phyloP scores from a whole-genome alignment of 2,329 filamentous ascomycete genomes.

The Malbranchea cinnamomea region DNA sequence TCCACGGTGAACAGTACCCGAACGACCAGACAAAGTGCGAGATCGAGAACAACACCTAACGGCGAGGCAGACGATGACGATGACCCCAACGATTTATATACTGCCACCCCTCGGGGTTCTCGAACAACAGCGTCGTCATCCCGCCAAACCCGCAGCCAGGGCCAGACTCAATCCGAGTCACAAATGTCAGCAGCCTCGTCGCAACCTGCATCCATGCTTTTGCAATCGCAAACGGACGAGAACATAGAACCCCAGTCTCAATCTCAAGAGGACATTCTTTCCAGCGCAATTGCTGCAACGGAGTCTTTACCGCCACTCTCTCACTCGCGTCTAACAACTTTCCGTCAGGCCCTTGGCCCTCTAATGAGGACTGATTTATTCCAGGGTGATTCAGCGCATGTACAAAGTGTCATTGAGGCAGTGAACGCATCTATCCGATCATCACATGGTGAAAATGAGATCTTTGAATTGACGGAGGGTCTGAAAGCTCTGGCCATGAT shows the following conservation, averaged over 20 bases:
- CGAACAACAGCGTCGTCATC: constrained; percentile 16
- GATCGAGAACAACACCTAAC: constrained; percentile 25
- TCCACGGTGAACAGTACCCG: constrained; percentile 18
- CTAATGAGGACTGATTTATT: constrained; percentile 75
- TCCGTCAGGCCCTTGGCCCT: constrained; percentile 69
- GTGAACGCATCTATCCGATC: constrained; percentile 57
- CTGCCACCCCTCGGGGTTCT: constrained; percentile 32
- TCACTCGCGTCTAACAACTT: constrained; percentile 50
- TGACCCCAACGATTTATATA: constrained; percentile 40
- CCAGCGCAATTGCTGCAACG: constrained; percentile 15
- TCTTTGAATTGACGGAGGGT: constrained; percentile 59
- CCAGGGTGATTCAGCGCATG: constrained; percentile 58
- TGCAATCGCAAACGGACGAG: constrained; percentile 35
- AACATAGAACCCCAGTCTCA: constrained; percentile 20
- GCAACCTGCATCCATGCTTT: constrained; percentile 56
- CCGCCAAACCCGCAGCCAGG: constrained; percentile 24
- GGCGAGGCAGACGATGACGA: constrained; percentile 39
- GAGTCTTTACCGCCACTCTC: constrained; percentile 38
- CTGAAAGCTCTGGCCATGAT: constrained; percentile 63
- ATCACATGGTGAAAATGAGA: constrained; percentile 27
- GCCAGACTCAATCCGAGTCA: constrained; percentile 26
- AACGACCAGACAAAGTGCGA: constrained; percentile 19
- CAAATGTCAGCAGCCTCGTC: constrained; percentile 68
- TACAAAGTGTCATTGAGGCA: constrained; percentile 58
- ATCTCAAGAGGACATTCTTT: constrained; percentile 8